These are phyloP conservation scores for Claviceps citrina DNA, from an alignment of 2,329 filamentous ascomycete species.

Conservation along the genomic window DNA sequence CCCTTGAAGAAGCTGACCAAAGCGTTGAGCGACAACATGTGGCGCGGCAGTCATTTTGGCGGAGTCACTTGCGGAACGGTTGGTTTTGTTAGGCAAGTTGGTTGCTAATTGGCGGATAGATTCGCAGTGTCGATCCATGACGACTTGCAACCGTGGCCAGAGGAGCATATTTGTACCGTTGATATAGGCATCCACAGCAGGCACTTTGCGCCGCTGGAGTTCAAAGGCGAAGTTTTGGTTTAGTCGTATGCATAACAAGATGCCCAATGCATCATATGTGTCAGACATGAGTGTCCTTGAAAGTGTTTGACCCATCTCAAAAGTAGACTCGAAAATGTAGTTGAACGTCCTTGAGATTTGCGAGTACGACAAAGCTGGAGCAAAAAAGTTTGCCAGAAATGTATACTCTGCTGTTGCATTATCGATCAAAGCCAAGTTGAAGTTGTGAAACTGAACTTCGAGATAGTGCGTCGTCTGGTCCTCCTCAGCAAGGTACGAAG, in stretches of 20 bases:
- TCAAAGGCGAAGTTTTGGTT: slow-evolving; percentile 93
- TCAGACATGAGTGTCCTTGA: slow-evolving; percentile 63
- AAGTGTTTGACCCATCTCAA: slow-evolving; percentile 63
- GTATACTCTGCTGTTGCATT: slow-evolving; percentile 92
- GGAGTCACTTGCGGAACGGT: slow-evolving; percentile 30
- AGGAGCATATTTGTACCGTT: slow-evolving; percentile 92
- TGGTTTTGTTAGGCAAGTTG: slow-evolving; percentile 31
- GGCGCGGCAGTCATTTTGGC: slow-evolving; percentile 62
- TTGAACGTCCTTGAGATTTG: slow-evolving; percentile 69
- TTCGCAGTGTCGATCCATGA: slow-evolving; percentile 87
- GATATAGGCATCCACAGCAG: slow-evolving; percentile 77
- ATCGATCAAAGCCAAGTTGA: slow-evolving; percentile 85
- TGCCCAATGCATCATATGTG: slow-evolving; percentile 69
- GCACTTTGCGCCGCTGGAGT: slow-evolving; percentile 78
- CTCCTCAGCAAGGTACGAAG: slow-evolving; percentile 83
- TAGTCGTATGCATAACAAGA: slow-evolving; percentile 79
- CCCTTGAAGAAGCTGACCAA: slow-evolving; percentile 79
- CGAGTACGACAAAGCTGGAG: slow-evolving; percentile 57
- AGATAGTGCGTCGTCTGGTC: slow-evolving; percentile 74
- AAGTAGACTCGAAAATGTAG: slow-evolving; percentile 80
- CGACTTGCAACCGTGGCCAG: slow-evolving; percentile 86
- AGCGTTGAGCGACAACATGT: slow-evolving; percentile 85
- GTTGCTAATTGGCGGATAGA: slow-evolving; percentile 54
- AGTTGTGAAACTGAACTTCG: slow-evolving; percentile 82
- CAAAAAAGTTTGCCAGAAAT: slow-evolving; percentile 82